Conservation (phyloP, 2,329 filamentous ascomycete species). For the Fonsecaea erecta region DNA sequence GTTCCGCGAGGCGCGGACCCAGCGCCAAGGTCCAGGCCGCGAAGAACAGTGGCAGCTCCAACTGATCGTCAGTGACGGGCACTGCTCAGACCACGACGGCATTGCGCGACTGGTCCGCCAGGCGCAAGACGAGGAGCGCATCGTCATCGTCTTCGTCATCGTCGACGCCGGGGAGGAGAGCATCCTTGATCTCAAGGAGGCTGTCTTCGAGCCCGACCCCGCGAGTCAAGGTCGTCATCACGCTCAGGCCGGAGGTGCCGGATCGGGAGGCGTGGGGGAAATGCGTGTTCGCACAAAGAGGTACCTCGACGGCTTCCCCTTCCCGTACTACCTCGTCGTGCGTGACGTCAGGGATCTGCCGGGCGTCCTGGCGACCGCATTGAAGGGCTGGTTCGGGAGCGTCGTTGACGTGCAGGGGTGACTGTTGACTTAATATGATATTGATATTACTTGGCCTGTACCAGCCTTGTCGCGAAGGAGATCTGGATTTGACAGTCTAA, state of each 20-base stretch:
- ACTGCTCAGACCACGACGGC: slow-evolving; percentile 85
- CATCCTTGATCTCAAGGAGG: slow-evolving; percentile 87
- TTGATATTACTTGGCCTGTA: no score
- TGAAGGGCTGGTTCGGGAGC: slow-evolving; percentile 94
- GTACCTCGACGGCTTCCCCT: slow-evolving; percentile 95
- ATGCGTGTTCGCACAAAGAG: slow-evolving; percentile 77
- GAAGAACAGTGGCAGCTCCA: slow-evolving; percentile 92
- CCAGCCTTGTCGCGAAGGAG: no score
- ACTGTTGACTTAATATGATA: background rate
- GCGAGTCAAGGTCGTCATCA: no score
- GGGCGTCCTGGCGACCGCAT: slow-evolving; percentile 78
- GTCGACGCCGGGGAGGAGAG: slow-evolving; percentile 68
- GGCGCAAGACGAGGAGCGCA: slow-evolving; percentile 80
- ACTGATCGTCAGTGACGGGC: slow-evolving; percentile 89
- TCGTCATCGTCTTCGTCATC: slow-evolving; percentile 98
- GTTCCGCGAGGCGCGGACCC: slow-evolving; percentile 73
- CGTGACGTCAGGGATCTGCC: slow-evolving; percentile 90
- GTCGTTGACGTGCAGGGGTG: slow-evolving; percentile 51
- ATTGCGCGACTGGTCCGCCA: slow-evolving; percentile 82
- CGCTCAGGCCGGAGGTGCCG: slow-evolving; percentile 25
- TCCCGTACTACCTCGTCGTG: slow-evolving; percentile 95
- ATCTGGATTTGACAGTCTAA: no score
- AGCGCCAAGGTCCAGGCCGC: slow-evolving; percentile 55
- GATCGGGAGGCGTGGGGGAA: slow-evolving; percentile 54
- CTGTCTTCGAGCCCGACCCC: slow-evolving; percentile 72